Base-by-base conservation (phyloP, 225 moss, liverwort and hornwort species). In the Asterella californica region DNA sequence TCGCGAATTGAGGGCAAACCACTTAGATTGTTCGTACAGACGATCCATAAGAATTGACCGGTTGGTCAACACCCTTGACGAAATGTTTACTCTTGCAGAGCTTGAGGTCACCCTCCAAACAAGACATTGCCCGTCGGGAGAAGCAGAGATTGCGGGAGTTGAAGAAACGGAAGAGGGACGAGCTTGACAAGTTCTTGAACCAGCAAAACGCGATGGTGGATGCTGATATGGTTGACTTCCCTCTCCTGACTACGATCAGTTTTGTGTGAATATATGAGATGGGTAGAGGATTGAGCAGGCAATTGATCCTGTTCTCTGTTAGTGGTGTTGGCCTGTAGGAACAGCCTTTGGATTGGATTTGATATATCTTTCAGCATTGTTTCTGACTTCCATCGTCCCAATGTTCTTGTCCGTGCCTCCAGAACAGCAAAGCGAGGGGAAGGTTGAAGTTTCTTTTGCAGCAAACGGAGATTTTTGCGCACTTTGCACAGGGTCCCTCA, bases 391-490 rank as follows among this genome's bases (percentile, higher is more conserved):
- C 47, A 47, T 71, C 25, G 1, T 71, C 71, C 12, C 48, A 12
- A n/a, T 46, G 48, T 36, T 36, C 2, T 2, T 30, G 22, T 52
- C 32, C 37, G 62, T 82, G 76, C 78, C 76, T 76, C 42, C 86
- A 89, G 89, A 92, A 95, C 55, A 99, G 93, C 42, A 99, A 95
- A 84, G 95, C 95, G 25, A 90, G 92, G 84, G 99, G 99, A 42
- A 90, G 95, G 83, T 86, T 95, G 80, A 99, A 99, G 79, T 99
- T 95, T 60, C 85, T 99, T 64, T 74, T 99, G 82, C 92, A 95
- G 83, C 99, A 99, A 82, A 99, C 99, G 29, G 99, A 99, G 80
- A 95, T 99, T 71, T 99, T 99, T 81, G 99, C 99, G 15, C 95
- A 99, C 86, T 99, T 99, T 76, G 99, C 99, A 34, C 92, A 93